These are phyloP conservation scores for Lactarius sp. DNA, from an alignment of 768 basidiomycete species.

Conservation along the genomic window DNA sequence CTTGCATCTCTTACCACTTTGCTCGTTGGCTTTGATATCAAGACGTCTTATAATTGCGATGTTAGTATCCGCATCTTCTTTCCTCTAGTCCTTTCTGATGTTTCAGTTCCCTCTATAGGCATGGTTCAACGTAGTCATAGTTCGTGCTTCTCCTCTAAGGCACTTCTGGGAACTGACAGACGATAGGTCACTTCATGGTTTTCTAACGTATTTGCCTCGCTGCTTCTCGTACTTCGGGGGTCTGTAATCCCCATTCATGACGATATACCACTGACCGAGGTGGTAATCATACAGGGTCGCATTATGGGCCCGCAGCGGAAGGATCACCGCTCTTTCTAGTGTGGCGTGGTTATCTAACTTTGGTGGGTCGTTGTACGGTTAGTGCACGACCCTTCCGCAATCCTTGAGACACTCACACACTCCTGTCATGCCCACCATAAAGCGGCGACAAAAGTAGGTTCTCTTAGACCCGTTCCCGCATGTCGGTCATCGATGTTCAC, in stretches of 20 bases:
- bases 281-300: conserved; percentile 5
- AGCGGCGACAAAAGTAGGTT: conserved; percentile 12
- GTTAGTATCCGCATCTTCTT: neutral
- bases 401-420: neutral
- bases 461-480: neutral
- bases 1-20: conserved; percentile 1
- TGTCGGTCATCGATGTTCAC: neutral
- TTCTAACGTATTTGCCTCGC: conserved; percentile 10
- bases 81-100: neutral
- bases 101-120: neutral
- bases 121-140: conserved; percentile 11
- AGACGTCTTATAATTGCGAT: neutral
- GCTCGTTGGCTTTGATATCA: conserved; percentile 12
- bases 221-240: conserved; percentile 22
- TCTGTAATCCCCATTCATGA: neutral
- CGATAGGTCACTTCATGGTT: conserved; percentile 16
- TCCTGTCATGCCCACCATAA: neutral
- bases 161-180: neutral
- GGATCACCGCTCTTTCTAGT: neutral
- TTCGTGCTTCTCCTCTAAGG: neutral
- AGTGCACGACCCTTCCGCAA: neutral
- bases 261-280: neutral
- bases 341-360: conserved; percentile 10
- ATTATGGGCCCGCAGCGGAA: conserved; percentile 13
- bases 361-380: conserved; percentile 8